Percentiles rank a stretch among this genome's conserved stretches.
These are phyloP conservation scores for Passiflora organensis DNA, from an alignment of 345 rosid genomes.

Conservation along the genomic window DNA sequence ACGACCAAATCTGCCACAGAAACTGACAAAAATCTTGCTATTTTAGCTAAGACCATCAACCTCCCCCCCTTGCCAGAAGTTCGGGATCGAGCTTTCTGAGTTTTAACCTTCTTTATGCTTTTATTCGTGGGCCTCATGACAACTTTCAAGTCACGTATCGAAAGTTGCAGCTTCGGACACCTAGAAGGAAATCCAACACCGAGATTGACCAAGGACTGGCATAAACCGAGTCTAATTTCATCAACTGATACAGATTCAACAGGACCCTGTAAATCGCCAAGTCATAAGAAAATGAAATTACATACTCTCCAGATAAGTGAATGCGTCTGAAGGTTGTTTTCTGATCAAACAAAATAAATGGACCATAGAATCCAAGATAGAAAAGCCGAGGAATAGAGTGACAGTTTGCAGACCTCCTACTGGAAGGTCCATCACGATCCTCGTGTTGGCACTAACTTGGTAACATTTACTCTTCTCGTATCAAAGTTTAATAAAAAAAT, in stretches of 20 bases:
- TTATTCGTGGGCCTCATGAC: slow-evolving; percentile 67
- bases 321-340: not conserved
- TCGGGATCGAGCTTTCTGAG: slow-evolving; percentile 37
- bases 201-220: slow-evolving; percentile 88
- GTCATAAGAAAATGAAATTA: slow-evolving; percentile 12
- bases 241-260: slow-evolving; percentile 85
- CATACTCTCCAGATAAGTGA: not conserved
- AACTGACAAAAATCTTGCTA: slow-evolving; percentile 85
- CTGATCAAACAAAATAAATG: slow-evolving; percentile 8
- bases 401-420: not conserved
- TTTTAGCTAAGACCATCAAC: slow-evolving; percentile 86
- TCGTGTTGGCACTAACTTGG: too few species aligned
- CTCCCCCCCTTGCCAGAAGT: slow-evolving; percentile 77
- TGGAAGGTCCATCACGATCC: not conserved
- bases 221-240: slow-evolving; percentile 83
- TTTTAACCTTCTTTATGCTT: slow-evolving; percentile 46
- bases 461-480: not conserved
- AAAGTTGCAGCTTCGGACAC: slow-evolving; percentile 84
- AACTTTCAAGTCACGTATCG: slow-evolving; percentile 79
- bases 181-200: slow-evolving; percentile 85
- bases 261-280: slow-evolving; percentile 67
- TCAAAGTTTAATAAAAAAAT: slow-evolving; percentile 11
- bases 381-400: not conserved
- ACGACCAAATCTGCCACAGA: slow-evolving; percentile 77
- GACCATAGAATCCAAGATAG: not conserved